phyloP scores from a whole-genome alignment of 345 rosid species.

The Boechera retrofracta region DNA sequence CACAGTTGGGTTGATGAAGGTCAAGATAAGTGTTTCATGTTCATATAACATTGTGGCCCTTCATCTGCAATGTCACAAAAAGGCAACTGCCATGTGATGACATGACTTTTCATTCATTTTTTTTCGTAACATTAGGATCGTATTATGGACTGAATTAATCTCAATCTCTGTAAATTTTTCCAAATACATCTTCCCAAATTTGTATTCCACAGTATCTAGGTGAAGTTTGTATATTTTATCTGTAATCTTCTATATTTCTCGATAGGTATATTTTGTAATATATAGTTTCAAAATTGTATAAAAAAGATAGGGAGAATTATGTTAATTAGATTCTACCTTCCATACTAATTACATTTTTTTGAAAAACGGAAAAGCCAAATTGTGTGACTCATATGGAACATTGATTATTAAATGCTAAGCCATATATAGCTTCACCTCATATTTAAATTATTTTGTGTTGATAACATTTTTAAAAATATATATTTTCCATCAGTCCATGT shows the following conservation, averaged over 20 bases:
- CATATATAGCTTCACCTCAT: not conserved
- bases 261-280: not conserved
- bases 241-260: not conserved
- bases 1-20: slow-evolving; percentile 65
- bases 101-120: slow-evolving; percentile 34
- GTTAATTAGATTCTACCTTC: not conserved
- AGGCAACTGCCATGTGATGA: slow-evolving; percentile 49
- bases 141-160: slow-evolving; percentile 7
- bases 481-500: not conserved
- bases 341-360: not conserved
- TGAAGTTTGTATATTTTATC: not conserved
- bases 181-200: slow-evolving; percentile 13
- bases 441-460: not conserved
- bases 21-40: slow-evolving; percentile 65
- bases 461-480: not conserved
- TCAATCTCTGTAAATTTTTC: not conserved
- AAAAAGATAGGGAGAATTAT: not conserved
- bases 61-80: slow-evolving; percentile 37
- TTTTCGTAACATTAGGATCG: not conserved
- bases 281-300: not conserved
- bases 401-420: slow-evolving; percentile 2
- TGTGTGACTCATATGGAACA: slow-evolving; percentile 12
- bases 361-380: not conserved
- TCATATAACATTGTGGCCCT: slow-evolving; percentile 62
- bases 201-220: not conserved